phyloP scores from a whole-genome alignment of 2,329 filamentous ascomycete species.

The Xylaria sp. region DNA sequence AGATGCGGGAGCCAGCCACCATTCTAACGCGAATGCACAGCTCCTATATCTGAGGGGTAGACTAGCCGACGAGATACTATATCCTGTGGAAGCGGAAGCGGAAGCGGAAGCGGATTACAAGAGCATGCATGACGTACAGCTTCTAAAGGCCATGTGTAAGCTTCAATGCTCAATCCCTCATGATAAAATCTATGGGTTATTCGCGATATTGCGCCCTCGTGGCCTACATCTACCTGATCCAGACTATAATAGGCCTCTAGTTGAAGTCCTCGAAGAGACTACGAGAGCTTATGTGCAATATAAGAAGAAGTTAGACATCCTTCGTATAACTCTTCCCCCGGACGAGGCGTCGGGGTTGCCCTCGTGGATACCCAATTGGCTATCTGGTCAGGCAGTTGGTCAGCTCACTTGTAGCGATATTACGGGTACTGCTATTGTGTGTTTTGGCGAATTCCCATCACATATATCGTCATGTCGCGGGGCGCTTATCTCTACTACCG shows the following conservation, averaged over 20 bases:
- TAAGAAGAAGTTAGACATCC: conserved; percentile 8
- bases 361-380: conserved; percentile 27
- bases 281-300: conserved; percentile 10
- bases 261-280: conserved; percentile 15
- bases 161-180: neutral
- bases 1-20: neutral
- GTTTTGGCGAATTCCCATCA: neutral
- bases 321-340: neutral
- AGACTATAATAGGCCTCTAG: conserved; percentile 14
- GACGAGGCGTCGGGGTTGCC: conserved; percentile 4
- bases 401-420: neutral
- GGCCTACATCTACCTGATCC: conserved; percentile 12
- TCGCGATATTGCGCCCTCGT: neutral
- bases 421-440: neutral
- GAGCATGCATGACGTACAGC: conserved; percentile 5
- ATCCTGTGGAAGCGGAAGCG: neutral
- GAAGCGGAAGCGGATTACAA: neutral
- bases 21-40: neutral
- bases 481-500: neutral
- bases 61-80: neutral
- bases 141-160: conserved; percentile 1
- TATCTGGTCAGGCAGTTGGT: neutral
- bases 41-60: neutral
- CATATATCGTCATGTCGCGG: neutral
- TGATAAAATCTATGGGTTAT: conserved; percentile 20